Conservation (phyloP, 2,329 filamentous ascomycete genomes). For the Ceratocystiopsis minuta region DNA sequence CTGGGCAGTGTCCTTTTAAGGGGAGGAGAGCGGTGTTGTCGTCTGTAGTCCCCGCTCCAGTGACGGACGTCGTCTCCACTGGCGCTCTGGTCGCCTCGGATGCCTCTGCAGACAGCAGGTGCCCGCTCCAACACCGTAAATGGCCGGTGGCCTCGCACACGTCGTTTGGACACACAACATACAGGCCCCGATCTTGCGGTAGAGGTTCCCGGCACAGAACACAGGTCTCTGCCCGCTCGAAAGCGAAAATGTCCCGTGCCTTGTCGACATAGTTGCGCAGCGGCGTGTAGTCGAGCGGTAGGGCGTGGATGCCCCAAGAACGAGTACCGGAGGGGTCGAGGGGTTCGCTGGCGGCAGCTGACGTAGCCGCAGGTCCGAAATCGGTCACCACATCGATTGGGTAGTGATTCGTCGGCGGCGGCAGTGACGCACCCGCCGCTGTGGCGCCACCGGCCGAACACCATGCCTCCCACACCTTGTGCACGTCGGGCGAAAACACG, state of each 20-base stretch:
- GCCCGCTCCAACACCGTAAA: slow-evolving; percentile 38
- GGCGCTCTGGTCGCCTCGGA: slow-evolving; percentile 3
- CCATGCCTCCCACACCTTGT: slow-evolving; percentile 48
- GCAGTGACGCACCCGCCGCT: too few species aligned
- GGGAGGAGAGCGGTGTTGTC: slow-evolving; percentile 39
- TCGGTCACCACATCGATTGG: slow-evolving; percentile 33
- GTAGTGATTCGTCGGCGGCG: too few species aligned
- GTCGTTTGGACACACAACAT: slow-evolving; percentile 36
- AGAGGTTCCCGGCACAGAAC: slow-evolving; percentile 31
- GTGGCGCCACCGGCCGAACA: slow-evolving; percentile 28
- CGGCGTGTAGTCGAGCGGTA: slow-evolving; percentile 36
- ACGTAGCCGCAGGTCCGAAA: slow-evolving; percentile 17
- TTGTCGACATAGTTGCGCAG: slow-evolving; percentile 38
- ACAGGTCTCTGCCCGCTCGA: slow-evolving; percentile 38
- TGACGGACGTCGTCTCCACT: not conserved
- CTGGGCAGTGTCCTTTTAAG: slow-evolving; percentile 49
- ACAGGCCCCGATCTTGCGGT: slow-evolving; percentile 29
- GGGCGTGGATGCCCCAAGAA: slow-evolving; percentile 25
- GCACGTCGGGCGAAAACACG: slow-evolving; percentile 58
- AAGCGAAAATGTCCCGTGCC: slow-evolving; percentile 32
- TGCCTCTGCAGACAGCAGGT: slow-evolving; percentile 24
- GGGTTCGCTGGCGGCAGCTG: too few species aligned
- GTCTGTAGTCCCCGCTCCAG: too few species aligned
- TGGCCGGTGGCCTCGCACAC: slow-evolving; percentile 41
- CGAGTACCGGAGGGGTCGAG: too few species aligned